Conservation (phyloP, 306 rosid genomes). For the Ammopiptanthus mongolicus region DNA sequence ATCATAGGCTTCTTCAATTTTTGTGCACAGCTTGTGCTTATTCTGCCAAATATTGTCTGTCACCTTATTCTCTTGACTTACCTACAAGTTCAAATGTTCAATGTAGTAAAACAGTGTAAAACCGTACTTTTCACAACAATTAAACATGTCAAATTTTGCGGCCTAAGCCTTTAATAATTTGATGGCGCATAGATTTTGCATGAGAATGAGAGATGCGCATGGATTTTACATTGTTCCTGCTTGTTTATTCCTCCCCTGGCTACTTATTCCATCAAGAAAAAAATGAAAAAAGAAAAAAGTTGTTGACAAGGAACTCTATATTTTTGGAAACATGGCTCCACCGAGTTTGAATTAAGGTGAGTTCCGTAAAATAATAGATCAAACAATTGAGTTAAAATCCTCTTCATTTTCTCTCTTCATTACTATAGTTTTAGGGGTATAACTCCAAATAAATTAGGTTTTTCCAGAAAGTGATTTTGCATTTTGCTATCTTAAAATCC, state of each 20-base stretch:
- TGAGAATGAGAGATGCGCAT: background rate
- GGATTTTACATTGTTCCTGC: background rate
- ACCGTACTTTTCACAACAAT: background rate
- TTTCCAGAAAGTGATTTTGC: too few species aligned
- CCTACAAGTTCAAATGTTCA: background rate
- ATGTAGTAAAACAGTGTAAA: background rate
- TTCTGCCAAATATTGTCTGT: background rate
- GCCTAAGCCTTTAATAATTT: background rate
- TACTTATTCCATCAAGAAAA: background rate
- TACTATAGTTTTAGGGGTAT: too few species aligned
- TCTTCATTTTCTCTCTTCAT: too few species aligned
- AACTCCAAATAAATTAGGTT: too few species aligned
- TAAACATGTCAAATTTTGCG: background rate
- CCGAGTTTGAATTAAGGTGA: background rate
- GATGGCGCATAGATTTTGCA: background rate
- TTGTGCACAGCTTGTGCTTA: slow-evolving; percentile 14
- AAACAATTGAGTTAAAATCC: too few species aligned
- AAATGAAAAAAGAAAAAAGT: background rate
- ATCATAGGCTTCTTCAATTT: background rate
- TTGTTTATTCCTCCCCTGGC: background rate
- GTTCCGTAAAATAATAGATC: background rate
- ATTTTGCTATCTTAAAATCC: too few species aligned
- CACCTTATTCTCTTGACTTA: background rate
- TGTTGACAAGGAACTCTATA: background rate
- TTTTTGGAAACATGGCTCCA: background rate